These are phyloP conservation scores for Volvox reticuliferus DNA, from an alignment of 139 green algal species.

Conservation along the genomic window DNA sequence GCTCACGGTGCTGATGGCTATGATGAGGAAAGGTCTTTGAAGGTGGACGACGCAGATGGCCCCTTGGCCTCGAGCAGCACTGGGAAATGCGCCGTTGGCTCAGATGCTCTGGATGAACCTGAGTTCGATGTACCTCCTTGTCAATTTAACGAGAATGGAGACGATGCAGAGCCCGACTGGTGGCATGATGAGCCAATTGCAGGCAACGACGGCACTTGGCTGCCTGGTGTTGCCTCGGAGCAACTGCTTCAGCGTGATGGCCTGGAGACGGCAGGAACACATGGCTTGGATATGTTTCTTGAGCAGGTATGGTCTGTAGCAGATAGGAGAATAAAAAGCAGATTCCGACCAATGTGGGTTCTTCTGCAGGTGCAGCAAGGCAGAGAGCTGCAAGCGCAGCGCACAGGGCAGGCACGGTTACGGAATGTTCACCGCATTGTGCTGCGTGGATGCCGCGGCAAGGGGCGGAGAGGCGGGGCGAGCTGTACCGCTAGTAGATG, in stretches of 20 bases:
- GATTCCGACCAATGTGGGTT: neutral
- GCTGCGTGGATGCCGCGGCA: no score
- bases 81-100: no score
- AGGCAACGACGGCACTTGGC: neutral
- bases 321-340: neutral
- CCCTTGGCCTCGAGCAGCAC: no score
- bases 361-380: conserved; percentile 6
- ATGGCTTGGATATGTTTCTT: neutral
- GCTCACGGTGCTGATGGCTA: no score
- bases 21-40: no score
- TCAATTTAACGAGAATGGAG: neutral
- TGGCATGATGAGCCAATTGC: conserved; percentile 8
- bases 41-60: no score
- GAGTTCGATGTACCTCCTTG: no score
- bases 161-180: conserved; percentile 1
- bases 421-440: no score
- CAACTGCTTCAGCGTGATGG: neutral
- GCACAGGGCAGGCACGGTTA: neutral
- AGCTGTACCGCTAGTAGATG: neutral
- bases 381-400: conserved; percentile 17
- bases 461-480: neutral
- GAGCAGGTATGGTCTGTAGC: neutral
- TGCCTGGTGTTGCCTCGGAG: neutral
- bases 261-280: neutral
- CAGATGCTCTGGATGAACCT: no score